Base-by-base conservation (phyloP, 2,329 filamentous ascomycete genomes). In the Calonectria pteridis region DNA sequence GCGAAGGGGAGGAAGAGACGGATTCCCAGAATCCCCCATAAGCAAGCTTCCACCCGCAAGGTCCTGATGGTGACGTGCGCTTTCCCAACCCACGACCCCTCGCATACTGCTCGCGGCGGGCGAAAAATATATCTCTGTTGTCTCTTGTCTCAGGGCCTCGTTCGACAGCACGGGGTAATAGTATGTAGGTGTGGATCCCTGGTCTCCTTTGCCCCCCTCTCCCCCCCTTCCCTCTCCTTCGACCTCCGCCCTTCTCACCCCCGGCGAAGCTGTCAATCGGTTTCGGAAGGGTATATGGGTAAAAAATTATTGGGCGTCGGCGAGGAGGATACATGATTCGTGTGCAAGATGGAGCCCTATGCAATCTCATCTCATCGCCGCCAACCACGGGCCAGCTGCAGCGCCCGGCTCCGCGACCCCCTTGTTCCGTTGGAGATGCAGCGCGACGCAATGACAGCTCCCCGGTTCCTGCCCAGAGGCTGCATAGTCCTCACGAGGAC, bases 261-360 rank as follows among this genome's bases (percentile, higher is more conserved):
- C 53, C 75, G 67, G 72, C 76, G 72, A 77, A 77, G 76, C 76
- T 77, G 77, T 77, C 76, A 77, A 69, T 69, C 55, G 53, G 23
- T 13, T 43, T 35, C 33, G 50, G 64, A 55, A 68, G 46, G 67
- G 40, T 20, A 10, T 49, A 31, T 26, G 55, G 64, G 51, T 53
- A 46, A 51, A 46, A 51, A 26, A 49, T 49, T 33, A 46, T 63
- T 40, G 28, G 46, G 33, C 31, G 50, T 28, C 33, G 29, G 33
- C 2, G 46, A 33, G 4, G 28, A 14, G 35, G 65, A 23, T 31
- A 37, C n/a, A 55, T 28, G 31, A 29, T 31, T 43, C 31, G 40
- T 40, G 64, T 66, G 35, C 55, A 53, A 59, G 43, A 67, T 67
- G 51, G 28, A 23, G 23, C 49, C 63, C 55, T 40, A 58, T 40